Conservation (phyloP, 2,329 filamentous ascomycete genomes). For the Microdochium trichocladiopsis region DNA sequence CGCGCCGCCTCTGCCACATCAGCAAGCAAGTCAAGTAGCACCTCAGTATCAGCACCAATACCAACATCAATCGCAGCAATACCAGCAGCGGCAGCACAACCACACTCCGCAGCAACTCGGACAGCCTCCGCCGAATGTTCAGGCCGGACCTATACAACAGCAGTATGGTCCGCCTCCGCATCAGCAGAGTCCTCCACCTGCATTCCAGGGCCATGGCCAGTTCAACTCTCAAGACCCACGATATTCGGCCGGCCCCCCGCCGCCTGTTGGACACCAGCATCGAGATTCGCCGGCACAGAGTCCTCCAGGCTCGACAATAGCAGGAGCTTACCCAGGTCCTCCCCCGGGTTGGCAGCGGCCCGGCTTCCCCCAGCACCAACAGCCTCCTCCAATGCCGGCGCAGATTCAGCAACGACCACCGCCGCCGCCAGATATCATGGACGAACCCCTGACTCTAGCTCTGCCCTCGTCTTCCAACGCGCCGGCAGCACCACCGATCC, state of each 20-base stretch:
- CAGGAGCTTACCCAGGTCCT: neutral
- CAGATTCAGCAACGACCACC: slow-evolving; percentile 20
- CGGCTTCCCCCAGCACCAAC: slow-evolving; percentile 2
- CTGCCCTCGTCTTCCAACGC: slow-evolving; percentile 41
- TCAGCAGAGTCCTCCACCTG: neutral
- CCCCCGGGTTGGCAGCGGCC: slow-evolving; percentile 4
- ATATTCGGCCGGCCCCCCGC: neutral
- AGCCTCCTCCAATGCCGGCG: slow-evolving; percentile 24
- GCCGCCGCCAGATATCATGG: slow-evolving; percentile 42
- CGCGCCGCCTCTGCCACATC: neutral
- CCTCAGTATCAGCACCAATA: neutral
- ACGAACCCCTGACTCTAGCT: slow-evolving; percentile 46
- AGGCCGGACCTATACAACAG: neutral
- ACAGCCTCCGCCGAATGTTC: no score
- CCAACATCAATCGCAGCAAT: neutral
- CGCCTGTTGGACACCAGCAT: neutral
- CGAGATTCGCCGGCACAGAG: neutral
- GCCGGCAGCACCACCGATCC: slow-evolving; percentile 70
- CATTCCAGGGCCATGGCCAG: neutral
- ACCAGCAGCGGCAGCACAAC: neutral
- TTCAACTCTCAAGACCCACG: neutral
- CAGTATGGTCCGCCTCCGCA: neutral
- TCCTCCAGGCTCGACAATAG: no score
- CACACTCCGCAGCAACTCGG: neutral
- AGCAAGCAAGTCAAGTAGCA: neutral